Evolutionary conservation across 2,329 filamentous ascomycete species (phyloP).

Genomic region (Raffaelea deltoideospora): DNA sequence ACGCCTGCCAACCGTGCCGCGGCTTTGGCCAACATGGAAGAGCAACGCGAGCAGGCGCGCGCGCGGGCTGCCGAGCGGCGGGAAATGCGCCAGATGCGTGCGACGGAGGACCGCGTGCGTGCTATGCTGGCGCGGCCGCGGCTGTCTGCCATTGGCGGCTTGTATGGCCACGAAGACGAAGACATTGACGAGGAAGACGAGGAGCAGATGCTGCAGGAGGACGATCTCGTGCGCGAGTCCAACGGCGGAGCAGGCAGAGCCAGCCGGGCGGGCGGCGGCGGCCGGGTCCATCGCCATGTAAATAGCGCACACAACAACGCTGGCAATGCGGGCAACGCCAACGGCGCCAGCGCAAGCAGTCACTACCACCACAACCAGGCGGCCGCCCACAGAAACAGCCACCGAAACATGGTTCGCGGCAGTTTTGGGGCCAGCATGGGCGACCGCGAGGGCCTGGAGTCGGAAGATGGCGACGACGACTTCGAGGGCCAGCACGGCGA

Average conservation of each 20-base stretch:
- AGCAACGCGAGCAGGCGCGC: constrained; percentile 24
- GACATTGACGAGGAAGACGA: constrained; percentile 39
- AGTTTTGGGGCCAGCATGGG: not conserved
- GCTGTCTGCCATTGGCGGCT: constrained; percentile 11
- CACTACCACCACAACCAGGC: not conserved
- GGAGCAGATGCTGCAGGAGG: constrained; percentile 47
- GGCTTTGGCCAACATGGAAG: no score
- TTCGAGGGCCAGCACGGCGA: constrained; percentile 1
- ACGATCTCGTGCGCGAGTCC: constrained; percentile 34
- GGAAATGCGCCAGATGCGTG: constrained; percentile 34
- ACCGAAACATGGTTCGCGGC: not conserved
- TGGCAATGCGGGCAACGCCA: not conserved
- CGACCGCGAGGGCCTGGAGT: not conserved
- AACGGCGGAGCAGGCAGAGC: constrained; percentile 6
- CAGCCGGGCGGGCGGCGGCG: not conserved
- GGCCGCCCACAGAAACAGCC: no score
- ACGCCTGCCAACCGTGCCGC: constrained; percentile 14
- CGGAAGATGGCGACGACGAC: constrained; percentile 8
- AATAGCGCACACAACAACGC: not conserved
- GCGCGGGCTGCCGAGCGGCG: constrained; percentile 21
- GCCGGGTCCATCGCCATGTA: no score
- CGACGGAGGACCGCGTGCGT: constrained; percentile 46
- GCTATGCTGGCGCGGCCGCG: constrained; percentile 38
- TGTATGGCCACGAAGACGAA: constrained; percentile 38
- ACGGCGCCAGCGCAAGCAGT: not conserved